These are phyloP conservation scores for Tolypocladium cylindrosporum DNA, from an alignment of 2,329 filamentous ascomycete genomes.

Conservation along the genomic window DNA sequence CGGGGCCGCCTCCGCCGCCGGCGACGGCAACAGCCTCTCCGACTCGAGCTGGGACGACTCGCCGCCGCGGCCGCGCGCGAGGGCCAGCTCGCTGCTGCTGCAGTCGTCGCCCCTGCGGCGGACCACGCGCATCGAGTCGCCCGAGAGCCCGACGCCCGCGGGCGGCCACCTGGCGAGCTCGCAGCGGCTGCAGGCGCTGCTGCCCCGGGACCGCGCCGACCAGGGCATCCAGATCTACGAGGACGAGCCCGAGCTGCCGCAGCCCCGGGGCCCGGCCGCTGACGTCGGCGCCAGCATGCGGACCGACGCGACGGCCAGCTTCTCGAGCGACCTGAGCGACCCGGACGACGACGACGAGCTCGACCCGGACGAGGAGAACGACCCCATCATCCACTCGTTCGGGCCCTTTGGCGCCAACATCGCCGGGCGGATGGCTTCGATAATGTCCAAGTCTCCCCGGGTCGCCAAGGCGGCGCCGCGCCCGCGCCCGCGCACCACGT, in stretches of 20 bases:
- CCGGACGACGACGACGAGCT: constrained; percentile 55
- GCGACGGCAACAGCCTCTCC: constrained; percentile 35
- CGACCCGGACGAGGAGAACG: constrained; percentile 86
- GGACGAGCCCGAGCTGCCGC: constrained; percentile 42
- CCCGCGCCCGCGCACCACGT: constrained; percentile 11
- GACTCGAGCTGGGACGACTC: constrained; percentile 66
- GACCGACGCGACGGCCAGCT: constrained; percentile 41
- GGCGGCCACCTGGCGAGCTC: constrained; percentile 27
- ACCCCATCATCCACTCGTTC: constrained; percentile 85
- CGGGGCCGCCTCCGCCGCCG: background rate
- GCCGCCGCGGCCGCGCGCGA: constrained; percentile 27
- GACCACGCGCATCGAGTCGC: constrained; percentile 54
- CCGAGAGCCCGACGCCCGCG: constrained; percentile 55
- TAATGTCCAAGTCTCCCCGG: constrained; percentile 59
- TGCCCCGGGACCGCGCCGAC: constrained; percentile 25
- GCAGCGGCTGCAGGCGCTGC: constrained; percentile 33
- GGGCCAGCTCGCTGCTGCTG: constrained; percentile 36
- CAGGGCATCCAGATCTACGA: constrained; percentile 62
- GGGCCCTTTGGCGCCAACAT: constrained; percentile 82
- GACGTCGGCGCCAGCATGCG: constrained; percentile 34
- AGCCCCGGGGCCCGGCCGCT: constrained; percentile 11
- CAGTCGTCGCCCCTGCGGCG: constrained; percentile 52
- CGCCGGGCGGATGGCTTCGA: constrained; percentile 69
- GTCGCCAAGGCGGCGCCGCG: constrained; percentile 15
- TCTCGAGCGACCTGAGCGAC: constrained; percentile 44